Evolutionary conservation across 257 asterid genomes (phyloP).

Genomic region (Nicotiana otophora): DNA sequence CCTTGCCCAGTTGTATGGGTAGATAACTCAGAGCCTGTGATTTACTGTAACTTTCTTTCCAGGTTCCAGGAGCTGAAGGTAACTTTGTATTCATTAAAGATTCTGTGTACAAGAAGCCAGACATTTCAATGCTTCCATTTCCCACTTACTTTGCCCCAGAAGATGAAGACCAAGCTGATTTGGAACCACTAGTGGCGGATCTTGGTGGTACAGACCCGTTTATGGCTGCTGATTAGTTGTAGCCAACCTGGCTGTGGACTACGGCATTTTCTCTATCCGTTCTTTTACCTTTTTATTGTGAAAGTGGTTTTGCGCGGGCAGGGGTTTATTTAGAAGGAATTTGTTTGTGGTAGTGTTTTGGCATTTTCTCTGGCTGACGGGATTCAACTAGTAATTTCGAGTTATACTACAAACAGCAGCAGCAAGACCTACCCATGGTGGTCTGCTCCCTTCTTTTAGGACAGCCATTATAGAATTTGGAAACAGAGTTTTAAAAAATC

Average conservation of each 20-base stretch:
- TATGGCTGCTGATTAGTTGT: constrained; percentile 71
- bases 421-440: constrained; percentile 96
- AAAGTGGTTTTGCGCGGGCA: not conserved
- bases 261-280: not conserved
- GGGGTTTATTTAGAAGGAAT: not conserved
- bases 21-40: not conserved
- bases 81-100: constrained; percentile 85
- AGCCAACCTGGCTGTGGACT: not conserved
- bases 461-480: constrained; percentile 33
- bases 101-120: constrained; percentile 72
- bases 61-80: constrained; percentile 93
- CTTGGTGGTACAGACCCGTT: constrained; percentile 78
- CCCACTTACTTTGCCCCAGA: constrained; percentile 78
- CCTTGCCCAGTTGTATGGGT: not conserved
- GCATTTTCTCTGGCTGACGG: not conserved
- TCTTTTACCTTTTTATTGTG: not conserved
- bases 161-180: constrained; percentile 44
- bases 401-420: constrained; percentile 47
- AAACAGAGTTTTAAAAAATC: not conserved
- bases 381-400: not conserved
- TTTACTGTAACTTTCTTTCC: constrained; percentile 9
- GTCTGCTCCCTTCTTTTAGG: constrained; percentile 72
- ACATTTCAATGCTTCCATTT: constrained; percentile 60
- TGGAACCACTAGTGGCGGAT: constrained; percentile 74
- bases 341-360: not conserved